Conservation (phyloP, 2,329 filamentous ascomycete genomes). For the Diaporthe citrichinensis region DNA sequence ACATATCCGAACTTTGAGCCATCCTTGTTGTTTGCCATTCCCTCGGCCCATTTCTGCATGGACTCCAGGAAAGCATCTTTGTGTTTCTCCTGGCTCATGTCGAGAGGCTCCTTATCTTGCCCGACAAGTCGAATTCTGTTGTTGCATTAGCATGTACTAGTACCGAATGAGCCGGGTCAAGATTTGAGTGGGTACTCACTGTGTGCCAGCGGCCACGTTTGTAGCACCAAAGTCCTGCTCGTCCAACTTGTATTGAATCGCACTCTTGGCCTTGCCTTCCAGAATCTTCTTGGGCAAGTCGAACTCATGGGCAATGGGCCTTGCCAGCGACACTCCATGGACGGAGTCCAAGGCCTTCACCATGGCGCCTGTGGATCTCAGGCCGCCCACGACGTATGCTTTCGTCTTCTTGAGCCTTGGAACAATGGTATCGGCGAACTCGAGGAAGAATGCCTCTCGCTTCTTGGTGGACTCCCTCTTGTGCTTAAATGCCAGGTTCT, state of each 20-base stretch:
- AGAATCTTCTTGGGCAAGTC: constrained; percentile 60
- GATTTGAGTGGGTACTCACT: constrained; percentile 15
- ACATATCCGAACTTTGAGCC: constrained; percentile 50
- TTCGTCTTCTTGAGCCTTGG: constrained; percentile 63
- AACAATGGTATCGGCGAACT: constrained; percentile 66
- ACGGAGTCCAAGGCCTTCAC: constrained; percentile 65
- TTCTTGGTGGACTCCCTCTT: constrained; percentile 67
- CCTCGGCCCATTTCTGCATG: constrained; percentile 49
- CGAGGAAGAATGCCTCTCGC: constrained; percentile 70
- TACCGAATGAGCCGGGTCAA: not conserved
- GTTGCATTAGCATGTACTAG: not conserved
- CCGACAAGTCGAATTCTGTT: constrained; percentile 38
- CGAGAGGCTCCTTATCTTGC: constrained; percentile 47
- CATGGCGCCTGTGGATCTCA: constrained; percentile 68
- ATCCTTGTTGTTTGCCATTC: constrained; percentile 51
- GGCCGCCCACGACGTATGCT: constrained; percentile 67
- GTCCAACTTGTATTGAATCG: constrained; percentile 61
- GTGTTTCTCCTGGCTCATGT: constrained; percentile 51
- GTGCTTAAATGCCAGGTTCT: constrained; percentile 64
- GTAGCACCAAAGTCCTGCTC: constrained; percentile 60
- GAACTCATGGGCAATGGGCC: constrained; percentile 65
- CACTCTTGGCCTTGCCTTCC: constrained; percentile 60
- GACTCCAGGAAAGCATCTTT: constrained; percentile 49
- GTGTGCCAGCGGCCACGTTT: constrained; percentile 39
- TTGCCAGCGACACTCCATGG: constrained; percentile 69